Evolutionary conservation across 148 eudicot species (phyloP), one percentile per base, ranked within the genome.

Genomic region (Silene latifolia): DNA sequence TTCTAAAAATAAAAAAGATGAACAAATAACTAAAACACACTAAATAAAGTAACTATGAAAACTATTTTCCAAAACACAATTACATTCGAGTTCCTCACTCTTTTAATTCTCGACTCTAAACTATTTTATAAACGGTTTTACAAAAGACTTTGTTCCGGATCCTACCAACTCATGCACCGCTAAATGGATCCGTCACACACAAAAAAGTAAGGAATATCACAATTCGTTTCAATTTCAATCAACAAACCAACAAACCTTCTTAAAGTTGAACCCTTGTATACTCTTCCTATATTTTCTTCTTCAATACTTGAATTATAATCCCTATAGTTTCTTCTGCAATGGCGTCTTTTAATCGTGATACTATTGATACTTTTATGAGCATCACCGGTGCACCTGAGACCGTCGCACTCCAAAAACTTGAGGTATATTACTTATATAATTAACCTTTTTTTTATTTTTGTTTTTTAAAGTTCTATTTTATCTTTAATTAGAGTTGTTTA

Each of bases 331-430:
- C 32, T 39, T 25, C 70, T 21, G 11, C 82, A 74, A 93, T 89
- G 95, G 90, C 86, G 85, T 84, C 75, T 44, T 84, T 84, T 64
- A 81, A 84, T 90, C 89, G 83, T 57, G 91, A 91, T 80, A 85
- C 88, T 20, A 89, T 94, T 84, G 89, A 87, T 0, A 91, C 90
- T 12, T 94, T 91, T 78, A 86, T 86, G 78, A 88, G 86, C 88
- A 88, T 94, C 87, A 90, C 98, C 59, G 97, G 96, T 73, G 82
- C 82, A 11, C 76, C 95, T 27, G 88, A 94, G 71, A 53, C 78
- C 39, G 79, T 85, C 60, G 96, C 98, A 53, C 69, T 84, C 13
- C 93, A 74, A 60, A 84, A 85, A 71, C 85, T 94, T 18, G 82
- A 90, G 97, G 98, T 94, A 64, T 75, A 29, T 61, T 25, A 27